Conservation (phyloP, 768 basidiomycete genomes). For the Mycena galopus region DNA sequence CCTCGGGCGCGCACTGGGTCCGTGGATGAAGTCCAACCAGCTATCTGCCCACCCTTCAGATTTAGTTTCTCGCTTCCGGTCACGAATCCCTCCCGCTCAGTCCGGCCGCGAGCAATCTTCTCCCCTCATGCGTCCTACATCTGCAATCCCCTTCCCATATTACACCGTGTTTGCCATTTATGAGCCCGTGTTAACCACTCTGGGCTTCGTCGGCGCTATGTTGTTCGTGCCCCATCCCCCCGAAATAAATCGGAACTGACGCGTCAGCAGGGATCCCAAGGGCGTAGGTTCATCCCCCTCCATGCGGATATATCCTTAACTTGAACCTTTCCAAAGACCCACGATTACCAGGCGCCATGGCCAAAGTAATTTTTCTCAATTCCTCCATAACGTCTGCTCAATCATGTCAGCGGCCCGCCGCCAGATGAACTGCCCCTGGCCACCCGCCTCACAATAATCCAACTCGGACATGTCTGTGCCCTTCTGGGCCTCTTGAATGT, state of each 20-base stretch:
- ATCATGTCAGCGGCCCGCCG: slow-evolving; percentile 49
- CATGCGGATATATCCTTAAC: slow-evolving; percentile 16
- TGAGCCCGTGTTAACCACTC: slow-evolving; percentile 75
- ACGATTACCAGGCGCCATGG: slow-evolving; percentile 86
- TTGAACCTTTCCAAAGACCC: slow-evolving; percentile 59
- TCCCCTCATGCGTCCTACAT: slow-evolving; percentile 57
- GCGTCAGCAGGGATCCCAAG: slow-evolving; percentile 66
- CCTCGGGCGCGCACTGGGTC: slow-evolving; percentile 11
- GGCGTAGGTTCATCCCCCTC: slow-evolving; percentile 56
- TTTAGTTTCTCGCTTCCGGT: slow-evolving; percentile 38
- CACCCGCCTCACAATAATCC: slow-evolving; percentile 76
- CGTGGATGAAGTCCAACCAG: slow-evolving; percentile 17
- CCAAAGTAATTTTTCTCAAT: slow-evolving; percentile 42
- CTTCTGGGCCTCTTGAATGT: slow-evolving; percentile 79
- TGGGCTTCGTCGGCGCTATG: slow-evolving; percentile 74
- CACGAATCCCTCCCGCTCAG: slow-evolving; percentile 31
- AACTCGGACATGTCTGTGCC: slow-evolving; percentile 84
- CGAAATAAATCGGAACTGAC: slow-evolving; percentile 12
- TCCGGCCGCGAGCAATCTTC: slow-evolving; percentile 28
- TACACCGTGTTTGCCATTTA: slow-evolving; percentile 81
- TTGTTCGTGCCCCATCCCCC: slow-evolving; percentile 53
- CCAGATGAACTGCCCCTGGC: slow-evolving; percentile 66
- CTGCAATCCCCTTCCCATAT: slow-evolving; percentile 81
- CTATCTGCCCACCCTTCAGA: slow-evolving; percentile 31
- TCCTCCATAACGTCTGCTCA: not conserved